Evolutionary conservation across 2,329 filamentous ascomycete species (phyloP).

Genomic region (Zymoseptoria pseudotritici): DNA sequence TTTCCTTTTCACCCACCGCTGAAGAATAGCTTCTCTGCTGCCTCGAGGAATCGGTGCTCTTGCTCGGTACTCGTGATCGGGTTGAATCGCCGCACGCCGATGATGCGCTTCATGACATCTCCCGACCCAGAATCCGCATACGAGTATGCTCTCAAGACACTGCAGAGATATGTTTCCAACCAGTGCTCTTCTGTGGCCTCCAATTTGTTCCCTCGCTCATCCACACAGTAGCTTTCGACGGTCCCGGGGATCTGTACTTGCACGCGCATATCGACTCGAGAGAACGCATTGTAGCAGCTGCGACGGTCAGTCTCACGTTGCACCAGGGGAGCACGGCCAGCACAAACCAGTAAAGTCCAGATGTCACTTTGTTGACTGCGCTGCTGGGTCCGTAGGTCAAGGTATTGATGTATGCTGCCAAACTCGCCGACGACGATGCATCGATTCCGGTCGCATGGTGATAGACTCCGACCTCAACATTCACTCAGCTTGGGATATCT

Average conservation of each 20-base stretch:
- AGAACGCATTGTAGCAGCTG: constrained; percentile 98
- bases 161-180: constrained; percentile 96
- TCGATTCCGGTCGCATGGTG: constrained; percentile 97
- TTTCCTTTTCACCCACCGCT: constrained; percentile 50
- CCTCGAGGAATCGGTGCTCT: constrained; percentile 90
- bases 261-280: constrained; percentile 93
- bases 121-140: constrained; percentile 95
- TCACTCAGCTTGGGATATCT: constrained; percentile 6
- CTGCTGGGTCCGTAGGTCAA: constrained; percentile 84
- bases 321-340: background rate
- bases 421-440: constrained; percentile 91
- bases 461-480: constrained; percentile 72
- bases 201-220: constrained; percentile 91
- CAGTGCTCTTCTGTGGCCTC: constrained; percentile 89
- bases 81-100: constrained; percentile 95
- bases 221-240: constrained; percentile 94
- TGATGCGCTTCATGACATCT: constrained; percentile 90
- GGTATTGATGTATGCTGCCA: constrained; percentile 97
- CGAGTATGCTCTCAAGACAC: constrained; percentile 85
- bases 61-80: constrained; percentile 97
- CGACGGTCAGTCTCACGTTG: constrained; percentile 20
- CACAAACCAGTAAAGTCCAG: constrained; percentile 82
- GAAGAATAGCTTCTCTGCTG: constrained; percentile 92
- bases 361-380: constrained; percentile 80
- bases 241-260: constrained; percentile 95